Conservation (phyloP, 306 rosid species). For the Cucurbita argyrosperma region DNA sequence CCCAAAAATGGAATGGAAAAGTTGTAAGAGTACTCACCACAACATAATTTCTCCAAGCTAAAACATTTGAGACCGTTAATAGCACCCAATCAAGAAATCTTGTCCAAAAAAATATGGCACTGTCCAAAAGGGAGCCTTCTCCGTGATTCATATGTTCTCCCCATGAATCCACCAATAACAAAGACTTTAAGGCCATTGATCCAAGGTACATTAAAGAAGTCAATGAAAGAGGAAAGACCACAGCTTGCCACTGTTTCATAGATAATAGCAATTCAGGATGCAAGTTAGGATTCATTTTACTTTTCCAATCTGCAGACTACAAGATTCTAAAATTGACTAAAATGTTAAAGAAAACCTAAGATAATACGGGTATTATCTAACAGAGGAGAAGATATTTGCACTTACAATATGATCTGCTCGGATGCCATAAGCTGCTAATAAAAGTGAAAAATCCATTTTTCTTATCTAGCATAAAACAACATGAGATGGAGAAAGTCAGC, state of each 20-base stretch:
- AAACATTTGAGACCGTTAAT: conserved; percentile 31
- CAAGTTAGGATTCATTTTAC: conserved; percentile 37
- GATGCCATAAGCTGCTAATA: conserved; percentile 53
- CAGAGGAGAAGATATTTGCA: conserved; percentile 4
- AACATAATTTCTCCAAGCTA: conserved; percentile 62
- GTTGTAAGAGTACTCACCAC: conserved; percentile 46
- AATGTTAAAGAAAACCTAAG: conserved; percentile 13
- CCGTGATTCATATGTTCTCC: conserved; percentile 22
- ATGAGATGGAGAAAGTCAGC: conserved; percentile 12
- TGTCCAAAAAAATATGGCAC: conserved; percentile 10
- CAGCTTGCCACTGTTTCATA: conserved; percentile 94
- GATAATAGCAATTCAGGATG: conserved; percentile 46
- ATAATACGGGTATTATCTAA: neutral
- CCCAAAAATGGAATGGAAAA: neutral
- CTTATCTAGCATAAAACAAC: conserved; percentile 36
- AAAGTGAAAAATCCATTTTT: conserved; percentile 16
- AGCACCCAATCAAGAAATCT: conserved; percentile 17
- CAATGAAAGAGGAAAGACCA: conserved; percentile 61
- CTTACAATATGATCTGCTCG: conserved; percentile 75
- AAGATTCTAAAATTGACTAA: conserved; percentile 23
- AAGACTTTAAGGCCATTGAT: conserved; percentile 45
- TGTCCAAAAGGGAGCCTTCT: conserved; percentile 27
- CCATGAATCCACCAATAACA: conserved; percentile 38
- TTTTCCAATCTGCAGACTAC: conserved; percentile 31
- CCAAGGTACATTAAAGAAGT: conserved; percentile 76